These are phyloP conservation scores for Coelastrella sp. DNA, from an alignment of 139 green algal species.

Conservation along the genomic window DNA sequence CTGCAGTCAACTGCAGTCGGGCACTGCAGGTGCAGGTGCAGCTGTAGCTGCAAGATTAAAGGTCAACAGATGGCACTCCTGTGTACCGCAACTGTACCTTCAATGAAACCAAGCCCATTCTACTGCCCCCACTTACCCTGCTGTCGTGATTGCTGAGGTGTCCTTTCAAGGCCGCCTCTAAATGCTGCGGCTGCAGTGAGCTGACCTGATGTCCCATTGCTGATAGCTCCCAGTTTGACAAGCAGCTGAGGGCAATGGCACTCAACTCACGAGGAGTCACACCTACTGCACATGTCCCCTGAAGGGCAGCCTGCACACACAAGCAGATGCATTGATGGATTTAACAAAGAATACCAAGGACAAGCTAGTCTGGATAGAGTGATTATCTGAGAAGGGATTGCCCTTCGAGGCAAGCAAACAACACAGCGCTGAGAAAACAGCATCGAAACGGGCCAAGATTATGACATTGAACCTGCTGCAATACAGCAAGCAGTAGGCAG, in stretches of 20 bases:
- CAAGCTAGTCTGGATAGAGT: not conserved
- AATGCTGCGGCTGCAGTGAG: constrained; percentile 4
- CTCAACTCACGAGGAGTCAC: constrained; percentile 48
- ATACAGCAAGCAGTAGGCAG: too few relatives aligned
- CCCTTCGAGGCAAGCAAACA: too few relatives aligned
- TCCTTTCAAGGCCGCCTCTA: not conserved
- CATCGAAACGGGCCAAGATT: too few relatives aligned
- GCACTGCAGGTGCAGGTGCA: too few relatives aligned
- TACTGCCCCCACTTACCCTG: constrained; percentile 1
- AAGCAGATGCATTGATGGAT: not conserved
- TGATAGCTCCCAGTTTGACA: not conserved
- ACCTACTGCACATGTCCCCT: constrained; percentile 31
- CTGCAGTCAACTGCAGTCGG: too few relatives aligned
- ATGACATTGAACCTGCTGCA: too few relatives aligned
- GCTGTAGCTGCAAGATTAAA: too few relatives aligned
- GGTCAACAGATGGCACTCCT: too few relatives aligned
- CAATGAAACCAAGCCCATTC: too few relatives aligned
- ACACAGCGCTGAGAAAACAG: too few relatives aligned
- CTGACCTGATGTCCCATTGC: not conserved
- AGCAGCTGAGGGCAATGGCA: constrained; percentile 36
- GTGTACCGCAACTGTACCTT: too few relatives aligned
- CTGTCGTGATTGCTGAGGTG: not conserved
- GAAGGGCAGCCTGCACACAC: constrained; percentile 40
- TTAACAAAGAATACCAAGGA: not conserved
- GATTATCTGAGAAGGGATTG: too few relatives aligned